Evolutionary conservation across 768 basidiomycete species (phyloP).

Genomic region (Agrocybe pediades): DNA sequence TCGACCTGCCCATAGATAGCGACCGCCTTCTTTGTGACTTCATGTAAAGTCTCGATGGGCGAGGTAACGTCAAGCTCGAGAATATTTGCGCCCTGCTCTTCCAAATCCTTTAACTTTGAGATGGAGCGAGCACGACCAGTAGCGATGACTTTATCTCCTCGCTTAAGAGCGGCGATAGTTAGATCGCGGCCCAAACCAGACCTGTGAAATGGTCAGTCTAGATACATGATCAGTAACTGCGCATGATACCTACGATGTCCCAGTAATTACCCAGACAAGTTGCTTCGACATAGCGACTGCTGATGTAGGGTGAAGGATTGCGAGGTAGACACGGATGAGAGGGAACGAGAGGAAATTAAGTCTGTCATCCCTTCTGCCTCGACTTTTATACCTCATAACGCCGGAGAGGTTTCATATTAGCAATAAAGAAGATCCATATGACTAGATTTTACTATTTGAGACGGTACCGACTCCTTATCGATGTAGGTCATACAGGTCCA

Average conservation of each 20-base stretch:
- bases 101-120: slow-evolving; percentile 31
- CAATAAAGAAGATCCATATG: no score
- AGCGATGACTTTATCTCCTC: slow-evolving; percentile 51
- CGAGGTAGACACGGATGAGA: no score
- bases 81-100: slow-evolving; percentile 11
- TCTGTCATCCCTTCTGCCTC: no score
- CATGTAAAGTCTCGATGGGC: slow-evolving; percentile 22
- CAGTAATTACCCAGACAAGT: slow-evolving; percentile 15
- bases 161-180: slow-evolving; percentile 38
- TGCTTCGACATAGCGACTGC: no score
- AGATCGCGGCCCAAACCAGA: slow-evolving; percentile 41
- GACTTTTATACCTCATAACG: no score
- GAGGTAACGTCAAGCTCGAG: slow-evolving; percentile 13
- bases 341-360: no score
- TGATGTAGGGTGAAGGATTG: no score
- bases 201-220: slow-evolving; percentile 8
- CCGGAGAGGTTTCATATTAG: no score
- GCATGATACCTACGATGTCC: slow-evolving; percentile 9
- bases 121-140: slow-evolving; percentile 40
- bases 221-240: neutral
- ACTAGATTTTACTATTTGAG: no score
- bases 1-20: slow-evolving; percentile 39
- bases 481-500: no score
- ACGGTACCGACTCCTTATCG: no score
- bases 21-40: slow-evolving; percentile 30